phyloP scores from a whole-genome alignment of 2,329 filamentous ascomycete species.

The Alternaria burnsii region DNA sequence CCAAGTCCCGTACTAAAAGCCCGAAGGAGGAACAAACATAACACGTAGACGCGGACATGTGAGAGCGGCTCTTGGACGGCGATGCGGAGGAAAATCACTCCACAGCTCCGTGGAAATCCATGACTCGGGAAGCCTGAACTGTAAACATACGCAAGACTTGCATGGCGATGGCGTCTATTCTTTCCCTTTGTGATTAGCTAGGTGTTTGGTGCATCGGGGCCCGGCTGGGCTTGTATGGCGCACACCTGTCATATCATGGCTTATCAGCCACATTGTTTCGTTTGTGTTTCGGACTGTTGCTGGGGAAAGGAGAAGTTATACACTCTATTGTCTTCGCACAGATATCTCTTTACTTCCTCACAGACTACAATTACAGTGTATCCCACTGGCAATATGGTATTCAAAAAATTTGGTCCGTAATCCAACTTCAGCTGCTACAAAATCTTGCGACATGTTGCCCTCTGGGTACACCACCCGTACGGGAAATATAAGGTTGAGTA shows the following conservation, averaged over 20 bases:
- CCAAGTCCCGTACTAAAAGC: slow-evolving; percentile 29
- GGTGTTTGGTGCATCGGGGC: slow-evolving; percentile 4
- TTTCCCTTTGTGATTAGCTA: slow-evolving; percentile 6
- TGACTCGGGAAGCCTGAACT: slow-evolving; percentile 1
- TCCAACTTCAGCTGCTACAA: neutral
- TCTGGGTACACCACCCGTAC: neutral
- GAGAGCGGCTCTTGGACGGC: neutral
- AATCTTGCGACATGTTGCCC: neutral
- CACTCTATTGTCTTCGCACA: neutral
- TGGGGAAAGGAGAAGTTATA: neutral
- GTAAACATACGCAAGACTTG: slow-evolving; percentile 15
- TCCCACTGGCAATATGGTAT: neutral
- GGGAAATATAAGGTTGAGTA: neutral
- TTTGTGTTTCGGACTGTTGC: slow-evolving; percentile 2
- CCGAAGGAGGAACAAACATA: slow-evolving; percentile 30
- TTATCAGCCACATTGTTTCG: slow-evolving; percentile 4
- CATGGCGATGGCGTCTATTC: slow-evolving; percentile 17
- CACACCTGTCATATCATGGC: slow-evolving; percentile 1
- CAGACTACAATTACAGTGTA: neutral
- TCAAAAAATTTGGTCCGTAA: neutral
- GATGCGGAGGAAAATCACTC: neutral
- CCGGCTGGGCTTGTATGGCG: slow-evolving; percentile 2
- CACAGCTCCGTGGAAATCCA: neutral
- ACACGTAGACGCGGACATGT: neutral
- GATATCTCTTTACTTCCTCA: neutral